Evolutionary conservation across 2,329 filamentous ascomycete species (phyloP), one percentile per base, ranked within the genome.

Genomic region (Fusarium agapanthi): DNA sequence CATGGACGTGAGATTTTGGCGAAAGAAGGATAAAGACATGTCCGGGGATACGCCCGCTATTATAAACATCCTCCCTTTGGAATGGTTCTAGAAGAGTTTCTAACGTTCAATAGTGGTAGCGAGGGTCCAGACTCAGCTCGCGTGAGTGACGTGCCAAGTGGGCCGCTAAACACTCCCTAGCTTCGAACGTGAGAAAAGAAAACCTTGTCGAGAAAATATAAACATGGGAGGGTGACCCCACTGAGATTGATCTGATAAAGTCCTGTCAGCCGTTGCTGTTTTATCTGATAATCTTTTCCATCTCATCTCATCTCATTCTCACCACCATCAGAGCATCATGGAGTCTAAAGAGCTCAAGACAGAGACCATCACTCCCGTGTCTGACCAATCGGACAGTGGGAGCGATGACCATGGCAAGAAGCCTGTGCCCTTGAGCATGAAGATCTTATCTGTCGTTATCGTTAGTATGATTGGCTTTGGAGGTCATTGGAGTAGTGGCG

Each of bases 381-480:
- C 62, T 41, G 62, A 73, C 54, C 59, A 63, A 14, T 67, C 65
- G n/a, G 72, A 75, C 13, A 63, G 53, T 22, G 62, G 44, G 16
- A 62, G 69, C 10, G 66, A 76, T 9, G 62, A 75, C 40, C 56
- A 70, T 28, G 69, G 56, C 56, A 78, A 78, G 61, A 67, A 48
- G 30, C 67, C 76, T 14, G 71, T 80, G 18, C 79, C 79, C 6
- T 12, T 74, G 64, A 77, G 69, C 47, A 78, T 80, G 72, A 81
- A 80, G 67, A 74, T 81, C 55, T 51, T 76, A 0, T 79, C 88
- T 0, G 85, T 90, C 7, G 53, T 88, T 1, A 75, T 88, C 14
- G 86, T 88, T 5, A 86, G 84, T 20, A 78, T 84, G 61, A 89
- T 90, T 71, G 88, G 88, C 3, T 90, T 90, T 72, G 88, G 88